phyloP scores from a whole-genome alignment of 176 grass and related monocot genomes.

The Oryza glaberrima region DNA sequence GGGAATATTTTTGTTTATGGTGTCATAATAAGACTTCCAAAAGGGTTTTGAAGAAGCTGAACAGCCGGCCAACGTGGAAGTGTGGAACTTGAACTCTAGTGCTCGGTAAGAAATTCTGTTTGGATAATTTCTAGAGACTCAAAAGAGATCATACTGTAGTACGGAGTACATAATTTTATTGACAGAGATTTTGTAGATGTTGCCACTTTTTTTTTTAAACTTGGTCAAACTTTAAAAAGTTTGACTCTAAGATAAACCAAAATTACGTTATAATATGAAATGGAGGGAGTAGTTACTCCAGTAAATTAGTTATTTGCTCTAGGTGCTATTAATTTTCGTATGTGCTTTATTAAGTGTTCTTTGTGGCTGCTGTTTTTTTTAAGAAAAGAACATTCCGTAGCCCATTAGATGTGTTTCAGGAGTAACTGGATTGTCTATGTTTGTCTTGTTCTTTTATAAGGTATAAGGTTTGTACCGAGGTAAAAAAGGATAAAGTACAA shows the following conservation, averaged over 20 bases:
- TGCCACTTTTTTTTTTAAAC: not conserved
- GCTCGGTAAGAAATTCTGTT: not conserved
- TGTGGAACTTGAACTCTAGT: not conserved
- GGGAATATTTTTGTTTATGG: not conserved
- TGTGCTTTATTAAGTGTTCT: not conserved
- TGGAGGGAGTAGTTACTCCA: not conserved
- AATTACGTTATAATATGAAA: no score
- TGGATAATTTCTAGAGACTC: not conserved
- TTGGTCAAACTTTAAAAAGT: no score
- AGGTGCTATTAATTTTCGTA: not conserved
- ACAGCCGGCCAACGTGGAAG: not conserved
- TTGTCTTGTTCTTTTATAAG: constrained; percentile 2
- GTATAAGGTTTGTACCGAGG: not conserved
- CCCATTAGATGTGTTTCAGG: not conserved
- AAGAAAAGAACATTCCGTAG: not conserved
- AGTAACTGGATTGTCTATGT: not conserved
- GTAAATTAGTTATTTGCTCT: constrained; percentile 2
- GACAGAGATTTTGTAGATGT: not conserved
- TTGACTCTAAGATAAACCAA: no score
- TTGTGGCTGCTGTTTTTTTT: not conserved
- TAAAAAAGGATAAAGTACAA: not conserved
- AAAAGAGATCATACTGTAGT: not conserved
- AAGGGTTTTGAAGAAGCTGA: not conserved
- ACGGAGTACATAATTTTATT: not conserved
- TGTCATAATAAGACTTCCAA: not conserved